Conservation (phyloP, 805 yeast genomes). For the Hanseniaspora meyeri region DNA sequence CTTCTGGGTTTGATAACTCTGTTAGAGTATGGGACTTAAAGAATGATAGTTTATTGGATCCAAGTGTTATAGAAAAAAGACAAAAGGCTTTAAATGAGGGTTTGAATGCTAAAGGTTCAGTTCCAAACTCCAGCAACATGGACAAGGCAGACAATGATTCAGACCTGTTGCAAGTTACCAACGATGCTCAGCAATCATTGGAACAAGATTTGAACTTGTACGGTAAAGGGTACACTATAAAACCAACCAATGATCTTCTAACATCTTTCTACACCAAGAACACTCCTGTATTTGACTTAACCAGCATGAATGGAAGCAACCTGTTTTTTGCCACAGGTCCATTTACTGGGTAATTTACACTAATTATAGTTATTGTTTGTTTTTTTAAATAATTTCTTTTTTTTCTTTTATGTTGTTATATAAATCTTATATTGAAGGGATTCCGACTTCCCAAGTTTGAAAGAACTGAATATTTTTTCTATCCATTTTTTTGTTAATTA, state of each 20-base stretch:
- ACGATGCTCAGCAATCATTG: slow-evolving; percentile 10
- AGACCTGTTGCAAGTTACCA: slow-evolving; percentile 18
- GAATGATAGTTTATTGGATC: slow-evolving; percentile 60
- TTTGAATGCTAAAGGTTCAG: slow-evolving; percentile 15
- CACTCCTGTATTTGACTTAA: slow-evolving; percentile 87
- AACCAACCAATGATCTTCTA: slow-evolving; percentile 82
- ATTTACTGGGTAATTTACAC: slow-evolving; percentile 33
- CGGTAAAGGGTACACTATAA: slow-evolving; percentile 51
- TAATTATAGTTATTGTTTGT: too few relatives aligned
- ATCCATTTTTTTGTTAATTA: slow-evolving; percentile 5
- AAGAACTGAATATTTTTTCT: slow-evolving; percentile 6
- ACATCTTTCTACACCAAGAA: slow-evolving; percentile 87
- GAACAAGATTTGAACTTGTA: slow-evolving; percentile 33
- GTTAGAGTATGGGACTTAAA: slow-evolving; percentile 95
- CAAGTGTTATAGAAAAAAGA: slow-evolving; percentile 62
- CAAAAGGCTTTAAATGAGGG: slow-evolving; percentile 22
- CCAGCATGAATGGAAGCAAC: slow-evolving; percentile 71
- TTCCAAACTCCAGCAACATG: slow-evolving; percentile 5
- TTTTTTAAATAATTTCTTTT: not conserved
- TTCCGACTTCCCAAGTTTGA: slow-evolving; percentile 5
- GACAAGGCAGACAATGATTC: not conserved
- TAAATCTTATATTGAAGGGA: not conserved
- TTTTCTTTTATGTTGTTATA: slow-evolving; percentile 14
- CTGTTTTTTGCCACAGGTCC: slow-evolving; percentile 90
- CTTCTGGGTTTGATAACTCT: slow-evolving; percentile 85